phyloP scores from a whole-genome alignment of 305 asterid genomes.

The Fraxinus paxiana region DNA sequence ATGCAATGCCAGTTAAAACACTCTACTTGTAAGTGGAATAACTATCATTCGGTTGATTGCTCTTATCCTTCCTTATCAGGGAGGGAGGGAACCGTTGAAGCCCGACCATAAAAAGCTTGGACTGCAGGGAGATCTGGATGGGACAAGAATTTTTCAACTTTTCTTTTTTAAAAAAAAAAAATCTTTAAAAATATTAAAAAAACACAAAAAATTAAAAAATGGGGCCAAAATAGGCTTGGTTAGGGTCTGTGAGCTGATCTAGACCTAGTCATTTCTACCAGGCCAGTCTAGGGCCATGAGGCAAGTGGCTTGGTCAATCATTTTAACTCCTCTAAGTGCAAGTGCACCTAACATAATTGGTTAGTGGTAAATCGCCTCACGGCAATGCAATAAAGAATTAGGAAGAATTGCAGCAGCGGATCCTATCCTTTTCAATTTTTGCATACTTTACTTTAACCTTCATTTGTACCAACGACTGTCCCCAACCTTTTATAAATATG shows the following conservation, averaged over 20 bases:
- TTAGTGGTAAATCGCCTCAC: background rate
- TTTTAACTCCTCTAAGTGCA: background rate
- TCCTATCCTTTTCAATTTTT: too few relatives aligned
- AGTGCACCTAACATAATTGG: background rate
- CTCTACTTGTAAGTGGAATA: background rate
- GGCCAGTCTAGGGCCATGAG: background rate
- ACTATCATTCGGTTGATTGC: background rate
- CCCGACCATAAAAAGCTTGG: background rate
- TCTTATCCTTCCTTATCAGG: background rate
- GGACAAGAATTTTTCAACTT: background rate
- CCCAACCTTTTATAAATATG: too few relatives aligned
- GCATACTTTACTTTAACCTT: too few relatives aligned
- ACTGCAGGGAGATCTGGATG: background rate
- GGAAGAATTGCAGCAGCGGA: too few relatives aligned
- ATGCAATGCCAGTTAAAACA: background rate
- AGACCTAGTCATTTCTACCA: background rate
- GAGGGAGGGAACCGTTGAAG: background rate
- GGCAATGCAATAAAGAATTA: background rate
- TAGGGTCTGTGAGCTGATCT: background rate
- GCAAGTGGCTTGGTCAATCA: background rate
- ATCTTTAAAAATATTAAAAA: background rate
- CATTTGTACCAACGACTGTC: too few relatives aligned
- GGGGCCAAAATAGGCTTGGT: background rate
- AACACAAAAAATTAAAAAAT: background rate
- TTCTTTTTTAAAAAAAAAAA: too few relatives aligned